These are phyloP conservation scores for Ambrosia trifida DNA, from an alignment of 129 eudicot species.

Conservation along the genomic window DNA sequence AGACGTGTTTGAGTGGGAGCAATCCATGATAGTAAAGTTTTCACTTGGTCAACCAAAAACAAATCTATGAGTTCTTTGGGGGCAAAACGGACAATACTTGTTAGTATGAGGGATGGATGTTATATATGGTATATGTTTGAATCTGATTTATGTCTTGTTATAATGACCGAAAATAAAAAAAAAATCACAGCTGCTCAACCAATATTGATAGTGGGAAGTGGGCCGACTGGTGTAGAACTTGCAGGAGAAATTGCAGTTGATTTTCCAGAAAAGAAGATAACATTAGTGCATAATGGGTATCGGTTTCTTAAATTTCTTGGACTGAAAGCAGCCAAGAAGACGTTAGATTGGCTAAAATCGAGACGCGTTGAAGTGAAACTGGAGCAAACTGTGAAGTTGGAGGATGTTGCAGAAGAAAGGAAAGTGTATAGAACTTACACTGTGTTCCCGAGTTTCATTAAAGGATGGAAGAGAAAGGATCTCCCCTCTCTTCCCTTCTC, in stretches of 20 bases:
- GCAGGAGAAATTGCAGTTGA: too few species aligned
- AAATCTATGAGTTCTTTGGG: too few species aligned
- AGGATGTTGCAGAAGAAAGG: slow-evolving; percentile 47
- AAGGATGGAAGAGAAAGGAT: too few species aligned
- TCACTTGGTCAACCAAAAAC: too few species aligned
- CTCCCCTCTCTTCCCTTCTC: too few species aligned
- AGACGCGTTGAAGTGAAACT: slow-evolving; percentile 71
- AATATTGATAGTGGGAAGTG: slow-evolving; percentile 79
- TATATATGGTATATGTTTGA: not conserved
- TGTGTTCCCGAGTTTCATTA: too few species aligned
- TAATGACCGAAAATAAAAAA: slow-evolving; percentile 59
- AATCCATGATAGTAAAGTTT: too few species aligned
- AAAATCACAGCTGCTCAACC: slow-evolving; percentile 69
- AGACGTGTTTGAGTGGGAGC: too few species aligned
- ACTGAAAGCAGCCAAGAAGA: slow-evolving; percentile 69
- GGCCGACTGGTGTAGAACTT: slow-evolving; percentile 91
- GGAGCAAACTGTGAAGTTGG: slow-evolving; percentile 53
- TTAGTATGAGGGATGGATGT: too few species aligned
- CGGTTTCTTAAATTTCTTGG: slow-evolving; percentile 82
- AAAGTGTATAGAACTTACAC: slow-evolving; percentile 53
- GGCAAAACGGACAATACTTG: too few species aligned
- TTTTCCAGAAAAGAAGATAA: slow-evolving; percentile 63
- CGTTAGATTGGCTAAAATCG: slow-evolving; percentile 67
- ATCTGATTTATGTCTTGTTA: slow-evolving; percentile 9
- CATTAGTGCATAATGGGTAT: slow-evolving; percentile 66